Evolutionary conservation across 106 monocot genomes (phyloP).

Genomic region (Dioscorea zingiberensis): DNA sequence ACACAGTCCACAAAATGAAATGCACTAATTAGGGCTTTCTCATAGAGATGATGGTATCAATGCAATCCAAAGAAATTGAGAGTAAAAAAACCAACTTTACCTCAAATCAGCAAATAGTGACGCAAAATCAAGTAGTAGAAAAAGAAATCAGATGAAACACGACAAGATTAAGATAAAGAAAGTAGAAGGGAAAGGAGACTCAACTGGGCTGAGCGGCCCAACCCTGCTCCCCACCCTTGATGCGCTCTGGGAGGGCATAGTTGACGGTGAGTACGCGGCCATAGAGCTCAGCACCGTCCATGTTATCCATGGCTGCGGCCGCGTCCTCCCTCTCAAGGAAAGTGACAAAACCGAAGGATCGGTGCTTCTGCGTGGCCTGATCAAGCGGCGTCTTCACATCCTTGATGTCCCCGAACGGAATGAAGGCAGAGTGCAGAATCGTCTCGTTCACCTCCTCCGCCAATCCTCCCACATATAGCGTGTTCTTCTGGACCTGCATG

Average conservation of each 20-base stretch:
- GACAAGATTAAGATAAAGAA: neutral
- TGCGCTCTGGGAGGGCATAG: constrained; percentile 85
- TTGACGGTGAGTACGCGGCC: constrained; percentile 88
- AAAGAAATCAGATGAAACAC: too few relatives aligned
- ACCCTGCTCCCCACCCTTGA: constrained; percentile 95
- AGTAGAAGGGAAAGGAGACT: neutral
- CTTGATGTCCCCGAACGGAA: constrained; percentile 98
- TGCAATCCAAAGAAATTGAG: too few relatives aligned
- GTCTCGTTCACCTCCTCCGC: constrained; percentile 97
- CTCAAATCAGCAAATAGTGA: too few relatives aligned
- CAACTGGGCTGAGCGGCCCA: constrained; percentile 92
- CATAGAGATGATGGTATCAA: neutral
- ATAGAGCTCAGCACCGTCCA: constrained; percentile 91
- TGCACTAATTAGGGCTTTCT: neutral
- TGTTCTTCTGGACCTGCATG: constrained; percentile 82
- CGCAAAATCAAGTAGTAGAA: too few relatives aligned
- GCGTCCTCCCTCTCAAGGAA: constrained; percentile 97
- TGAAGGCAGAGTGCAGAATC: constrained; percentile 86
- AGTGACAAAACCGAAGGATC: constrained; percentile 97
- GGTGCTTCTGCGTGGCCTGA: constrained; percentile 98
- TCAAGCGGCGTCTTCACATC: constrained; percentile 98
- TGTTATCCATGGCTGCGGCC: constrained; percentile 93
- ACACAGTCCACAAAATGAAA: neutral
- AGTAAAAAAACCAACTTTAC: too few relatives aligned
- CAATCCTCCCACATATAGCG: constrained; percentile 86